A percentile compares a stretch with the other conserved stretches of the same genome.
Evolutionary conservation across 2,329 filamentous ascomycete genomes (phyloP).

Genomic region (Pezicula carpinea): DNA sequence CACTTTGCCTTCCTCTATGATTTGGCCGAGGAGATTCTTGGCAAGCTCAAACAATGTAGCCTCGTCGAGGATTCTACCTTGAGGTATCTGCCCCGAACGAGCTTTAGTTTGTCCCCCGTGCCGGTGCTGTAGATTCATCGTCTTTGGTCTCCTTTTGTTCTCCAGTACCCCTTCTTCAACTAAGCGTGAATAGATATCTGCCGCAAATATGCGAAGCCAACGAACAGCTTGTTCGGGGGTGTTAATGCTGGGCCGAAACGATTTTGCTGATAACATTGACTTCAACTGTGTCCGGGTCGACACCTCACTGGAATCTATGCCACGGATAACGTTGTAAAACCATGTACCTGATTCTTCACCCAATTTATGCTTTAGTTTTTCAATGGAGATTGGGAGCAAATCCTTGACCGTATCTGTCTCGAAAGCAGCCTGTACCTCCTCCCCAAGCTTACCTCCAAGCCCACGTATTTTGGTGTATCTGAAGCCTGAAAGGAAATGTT

Average conservation of each 20-base stretch:
- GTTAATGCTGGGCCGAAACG: conserved; percentile 81
- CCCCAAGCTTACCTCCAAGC: conserved; percentile 90
- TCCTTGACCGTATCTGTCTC: conserved; percentile 76
- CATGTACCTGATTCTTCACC: conserved; percentile 81
- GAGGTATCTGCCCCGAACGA: conserved; percentile 70
- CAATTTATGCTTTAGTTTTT: conserved; percentile 72
- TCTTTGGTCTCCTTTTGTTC: conserved; percentile 80
- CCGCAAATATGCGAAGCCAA: conserved; percentile 88
- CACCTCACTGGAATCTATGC: conserved; percentile 82
- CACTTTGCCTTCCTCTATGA: conserved; percentile 69
- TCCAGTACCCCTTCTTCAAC: conserved; percentile 88
- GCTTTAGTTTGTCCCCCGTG: conserved; percentile 70
- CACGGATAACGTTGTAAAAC: conserved; percentile 81
- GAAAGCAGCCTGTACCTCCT: conserved; percentile 77
- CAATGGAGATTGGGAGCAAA: conserved; percentile 65
- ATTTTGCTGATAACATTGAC: conserved; percentile 95
- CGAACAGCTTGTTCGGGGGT: conserved; percentile 70
- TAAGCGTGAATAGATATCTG: conserved; percentile 84
- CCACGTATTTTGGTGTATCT: conserved; percentile 95
- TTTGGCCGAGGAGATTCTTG: conserved; percentile 70
- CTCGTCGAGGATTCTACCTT: conserved; percentile 70
- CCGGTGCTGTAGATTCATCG: conserved; percentile 79
- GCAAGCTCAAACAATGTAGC: conserved; percentile 68
- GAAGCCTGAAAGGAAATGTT: conserved; percentile 74
- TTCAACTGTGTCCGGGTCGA: conserved; percentile 91